A percentile compares a stretch with the other conserved stretches of the same genome.
These are phyloP conservation scores for Metschnikowia orientalis DNA, from an alignment of 805 yeast genomes.

Conservation along the genomic window DNA sequence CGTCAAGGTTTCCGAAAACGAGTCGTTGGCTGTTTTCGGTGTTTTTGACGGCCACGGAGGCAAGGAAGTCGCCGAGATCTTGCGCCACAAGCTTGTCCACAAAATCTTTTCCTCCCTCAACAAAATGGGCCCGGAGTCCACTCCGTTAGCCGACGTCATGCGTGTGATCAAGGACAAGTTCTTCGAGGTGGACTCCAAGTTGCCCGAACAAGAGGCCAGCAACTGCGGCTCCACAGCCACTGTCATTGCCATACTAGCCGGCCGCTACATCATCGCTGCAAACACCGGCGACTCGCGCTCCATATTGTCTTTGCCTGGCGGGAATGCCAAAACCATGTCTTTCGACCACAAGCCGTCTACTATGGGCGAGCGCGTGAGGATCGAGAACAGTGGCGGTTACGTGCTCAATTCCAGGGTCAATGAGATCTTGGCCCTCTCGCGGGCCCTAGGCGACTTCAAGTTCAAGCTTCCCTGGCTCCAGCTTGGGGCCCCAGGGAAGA, in stretches of 20 bases:
- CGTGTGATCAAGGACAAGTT: constrained; percentile 29
- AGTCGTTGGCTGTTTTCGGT: constrained; percentile 50
- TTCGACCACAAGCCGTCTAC: constrained; percentile 43
- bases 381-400: constrained; percentile 39
- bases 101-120: constrained; percentile 30
- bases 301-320: constrained; percentile 50
- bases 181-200: constrained; percentile 33
- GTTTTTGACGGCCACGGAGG: constrained; percentile 88
- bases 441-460: constrained; percentile 44
- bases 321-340: constrained; percentile 45
- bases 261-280: constrained; percentile 48
- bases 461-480: constrained; percentile 37
- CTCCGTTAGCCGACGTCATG: constrained; percentile 15
- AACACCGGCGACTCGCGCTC: constrained; percentile 78
- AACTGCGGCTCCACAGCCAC: constrained; percentile 44
- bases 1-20: constrained; percentile 44
- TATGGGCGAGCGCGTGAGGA: constrained; percentile 42
- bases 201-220: constrained; percentile 23
- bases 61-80: constrained; percentile 50
- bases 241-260: constrained; percentile 27
- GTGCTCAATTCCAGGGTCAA: constrained; percentile 36
- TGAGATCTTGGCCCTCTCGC: constrained; percentile 39
- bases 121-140: constrained; percentile 2
- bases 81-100: constrained; percentile 42
- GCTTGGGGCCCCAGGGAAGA: constrained; percentile 18